phyloP scores from a whole-genome alignment of 495 filamentous ascomycete species.

The Copromyces sp. region DNA sequence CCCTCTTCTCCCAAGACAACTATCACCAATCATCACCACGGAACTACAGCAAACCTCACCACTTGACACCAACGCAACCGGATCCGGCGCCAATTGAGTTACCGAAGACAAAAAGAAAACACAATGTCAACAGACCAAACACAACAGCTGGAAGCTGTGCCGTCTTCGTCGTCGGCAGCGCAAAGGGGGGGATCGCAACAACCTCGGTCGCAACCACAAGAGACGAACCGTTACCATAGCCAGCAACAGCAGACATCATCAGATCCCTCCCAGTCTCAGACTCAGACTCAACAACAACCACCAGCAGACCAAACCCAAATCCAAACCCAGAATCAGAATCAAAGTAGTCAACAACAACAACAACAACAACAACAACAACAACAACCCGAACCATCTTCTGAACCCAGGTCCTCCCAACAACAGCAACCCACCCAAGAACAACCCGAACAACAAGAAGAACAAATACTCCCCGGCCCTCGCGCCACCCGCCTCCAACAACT shows the following conservation, averaged over 20 bases:
- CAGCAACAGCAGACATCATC: background rate
- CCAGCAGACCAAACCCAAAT: background rate
- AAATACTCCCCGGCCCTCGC: constrained; percentile 61
- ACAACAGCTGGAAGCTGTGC: background rate
- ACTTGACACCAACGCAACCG: background rate
- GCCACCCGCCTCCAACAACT: constrained; percentile 60
- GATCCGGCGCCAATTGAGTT: background rate
- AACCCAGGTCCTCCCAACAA: background rate
- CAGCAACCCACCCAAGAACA: background rate
- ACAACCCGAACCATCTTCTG: background rate
- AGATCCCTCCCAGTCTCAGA: background rate
- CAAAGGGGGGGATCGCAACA: background rate
- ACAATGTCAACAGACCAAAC: background rate
- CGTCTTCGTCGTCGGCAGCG: background rate
- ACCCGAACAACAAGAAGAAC: constrained; percentile 16
- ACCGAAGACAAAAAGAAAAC: background rate
- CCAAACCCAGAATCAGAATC: background rate
- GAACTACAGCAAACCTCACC: background rate
- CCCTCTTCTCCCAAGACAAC: background rate
- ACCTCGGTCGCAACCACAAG: background rate
- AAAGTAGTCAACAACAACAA: background rate
- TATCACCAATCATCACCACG: background rate
- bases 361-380: constrained; percentile 1
- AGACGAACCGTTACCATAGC: constrained; percentile 1
- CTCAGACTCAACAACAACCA: background rate